Base-by-base conservation (phyloP, 192 early-diverging fungal species). In the Coemansia sp. region DNA sequence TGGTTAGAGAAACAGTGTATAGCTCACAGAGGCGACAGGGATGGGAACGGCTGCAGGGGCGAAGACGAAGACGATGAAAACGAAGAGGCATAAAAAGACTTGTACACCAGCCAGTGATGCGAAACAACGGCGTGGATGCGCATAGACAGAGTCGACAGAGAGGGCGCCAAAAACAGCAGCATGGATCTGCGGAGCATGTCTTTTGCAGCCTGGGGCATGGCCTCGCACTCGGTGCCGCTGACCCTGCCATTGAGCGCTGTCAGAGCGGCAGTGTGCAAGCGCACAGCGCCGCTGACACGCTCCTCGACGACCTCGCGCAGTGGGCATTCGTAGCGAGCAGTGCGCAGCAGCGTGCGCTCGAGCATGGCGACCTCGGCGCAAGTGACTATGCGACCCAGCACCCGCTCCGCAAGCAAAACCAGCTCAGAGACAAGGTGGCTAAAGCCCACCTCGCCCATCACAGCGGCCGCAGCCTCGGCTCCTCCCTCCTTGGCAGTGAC, bases 61-160 rank as follows among this genome's bases (percentile, higher is more conserved):
- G 41, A 16, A 11, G 41, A 16, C 16, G 47, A 47, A 0, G 49
- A 50, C 49, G 22, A 50, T 10, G 22, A 53, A 4, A 29, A 13
- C 13, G 50, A 29, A 10, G 50, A 53, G 22, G 70, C 56, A 56
- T 83, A 83, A 40, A 74, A 83, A 0, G 65, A 11, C 69, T 74
- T 83, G 64, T 77, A 83, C 15, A 83, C 80, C 7, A 63, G 68
- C 80, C 80, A 83, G 67, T 83, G 80, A 59, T 83, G 80, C 22
- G 65, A 24, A 13, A 71, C 47, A 16, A 83, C 73, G 20, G 67
- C 49, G 30, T 78, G 68, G 56, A 83, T 74, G 9, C 61, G 61
- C 44, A 47, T 5, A 1, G 71, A 41, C 61, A 83, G 72, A 12
- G 68, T 27, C 1, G 71, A 45, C n/a, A 83, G 45, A 16, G 61